Evolutionary conservation across 1,139 yeast genomes (phyloP), one percentile per base, ranked within the genome.

Genomic region (Sugiyamaella paludigena): DNA sequence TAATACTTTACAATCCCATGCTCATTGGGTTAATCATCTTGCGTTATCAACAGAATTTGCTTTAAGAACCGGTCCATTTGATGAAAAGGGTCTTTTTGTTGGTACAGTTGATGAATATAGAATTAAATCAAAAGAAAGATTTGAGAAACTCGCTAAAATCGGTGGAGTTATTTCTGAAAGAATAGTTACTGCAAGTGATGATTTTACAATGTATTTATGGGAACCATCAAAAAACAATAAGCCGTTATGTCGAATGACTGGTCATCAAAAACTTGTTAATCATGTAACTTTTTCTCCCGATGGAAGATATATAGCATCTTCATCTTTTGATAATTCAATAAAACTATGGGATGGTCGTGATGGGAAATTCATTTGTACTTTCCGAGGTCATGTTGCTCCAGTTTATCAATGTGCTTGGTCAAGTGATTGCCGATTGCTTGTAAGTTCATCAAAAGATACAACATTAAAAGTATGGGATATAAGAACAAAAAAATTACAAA

Each of bases 371-470:
- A 70, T 92, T 37, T 82, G 95, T 6, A 89, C 98, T 0, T 81
- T 94, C 61, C 76, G 98, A 57, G 98, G 98, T 2, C 98, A 92
- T 66, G 99, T 92, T 52, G 97, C 98, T 0, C 89, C 98, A 2
- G 98, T 92, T 0, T 92, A 92, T 66, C 98, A 91, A 70, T 89
- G 96, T n/a, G 89, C 98, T 0, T 92, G 99, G 99, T 88, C 97
- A 2, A 84, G 96, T 1, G 99, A 92, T 65, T 87, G 92, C 66
- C 75, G 98, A 56, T 73, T 92, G 41, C 73, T 92, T 50, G 98
- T 91, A 7, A 85, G 96, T 63, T 87, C 96, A 64, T 89, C 97
- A 19, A 92, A 92, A 67, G 99, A 92, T 66, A 91, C 98, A 1
- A 94, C 99, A 0, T 77, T 94, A 63, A 92, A 92, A 69, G 96